Evolutionary conservation across 805 yeast genomes (phyloP).

Genomic region (Zygosaccharomyces rouxii): DNA sequence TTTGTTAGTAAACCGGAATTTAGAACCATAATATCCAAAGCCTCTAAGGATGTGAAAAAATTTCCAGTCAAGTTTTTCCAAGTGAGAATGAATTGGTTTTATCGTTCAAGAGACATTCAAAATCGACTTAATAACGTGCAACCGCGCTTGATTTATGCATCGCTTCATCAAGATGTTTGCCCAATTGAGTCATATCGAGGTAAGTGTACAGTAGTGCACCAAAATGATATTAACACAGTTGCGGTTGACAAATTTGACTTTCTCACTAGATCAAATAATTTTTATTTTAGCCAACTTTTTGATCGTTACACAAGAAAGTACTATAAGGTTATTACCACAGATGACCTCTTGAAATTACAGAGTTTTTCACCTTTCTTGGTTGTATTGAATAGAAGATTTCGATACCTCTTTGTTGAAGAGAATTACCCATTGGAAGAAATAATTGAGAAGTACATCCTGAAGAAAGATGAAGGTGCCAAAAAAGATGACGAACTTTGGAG

Average conservation of each 20-base stretch:
- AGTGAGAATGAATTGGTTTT: conserved; percentile 84
- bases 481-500: conserved; percentile 21
- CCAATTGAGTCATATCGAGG: conserved; percentile 77
- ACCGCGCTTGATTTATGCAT: conserved; percentile 72
- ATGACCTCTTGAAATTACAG: conserved; percentile 50
- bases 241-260: conserved; percentile 43
- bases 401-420: conserved; percentile 68
- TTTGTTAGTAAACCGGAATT: conserved; percentile 41
- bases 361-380: conserved; percentile 45
- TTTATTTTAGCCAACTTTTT: conserved; percentile 80
- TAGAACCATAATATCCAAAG: conserved; percentile 14
- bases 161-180: conserved; percentile 81
- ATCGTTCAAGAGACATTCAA: conserved; percentile 80
- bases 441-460: conserved; percentile 23
- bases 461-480: conserved; percentile 1
- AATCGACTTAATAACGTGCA: conserved; percentile 49
- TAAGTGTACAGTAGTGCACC: conserved; percentile 62
- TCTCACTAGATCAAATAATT: conserved; percentile 57
- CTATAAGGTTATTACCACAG: conserved; percentile 72
- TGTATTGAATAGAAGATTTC: conserved; percentile 64
- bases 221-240: conserved; percentile 54
- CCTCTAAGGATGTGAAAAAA: conserved; percentile 17
- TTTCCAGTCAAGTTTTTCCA: conserved; percentile 50
- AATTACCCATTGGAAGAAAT: conserved; percentile 29
- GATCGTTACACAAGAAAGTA: conserved; percentile 81